These are phyloP conservation scores for Tylopilus felleus DNA, from an alignment of 768 basidiomycete genomes.

Conservation along the genomic window DNA sequence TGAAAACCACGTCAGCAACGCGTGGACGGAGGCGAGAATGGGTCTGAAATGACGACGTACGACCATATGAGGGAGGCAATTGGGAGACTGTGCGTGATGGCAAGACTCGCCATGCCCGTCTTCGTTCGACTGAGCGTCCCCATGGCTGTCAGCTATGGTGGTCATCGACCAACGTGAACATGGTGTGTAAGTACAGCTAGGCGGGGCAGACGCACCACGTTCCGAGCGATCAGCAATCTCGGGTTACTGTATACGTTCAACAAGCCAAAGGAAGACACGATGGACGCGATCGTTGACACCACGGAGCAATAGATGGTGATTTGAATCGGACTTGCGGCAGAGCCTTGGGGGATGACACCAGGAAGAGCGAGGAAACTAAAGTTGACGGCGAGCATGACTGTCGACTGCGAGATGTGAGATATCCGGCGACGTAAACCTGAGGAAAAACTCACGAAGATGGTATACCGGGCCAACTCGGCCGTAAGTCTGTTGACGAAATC, in stretches of 20 bases:
- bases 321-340: background rate
- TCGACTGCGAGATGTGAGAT: conserved; percentile 6
- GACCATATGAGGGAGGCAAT: conserved; percentile 10
- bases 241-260: conserved; percentile 15
- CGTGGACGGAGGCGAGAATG: no score
- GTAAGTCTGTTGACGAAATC: conserved; percentile 8
- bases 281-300: conserved; percentile 11
- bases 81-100: conserved; percentile 16
- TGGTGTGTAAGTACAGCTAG: background rate
- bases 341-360: background rate
- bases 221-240: background rate
- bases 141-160: conserved; percentile 3
- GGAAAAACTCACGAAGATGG: conserved; percentile 8
- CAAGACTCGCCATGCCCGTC: conserved; percentile 5
- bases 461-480: conserved; percentile 7
- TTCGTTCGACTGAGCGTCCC: background rate
- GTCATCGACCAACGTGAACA: background rate
- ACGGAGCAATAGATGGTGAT: conserved; percentile 13
- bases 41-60: no score
- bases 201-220: conserved; percentile 2
- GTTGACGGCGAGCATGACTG: no score
- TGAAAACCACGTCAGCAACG: background rate
- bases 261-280: conserved; percentile 10
- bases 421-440: background rate
- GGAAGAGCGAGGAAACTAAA: conserved; percentile 19